Evolutionary conservation across 1,139 yeast genomes (phyloP), one percentile per base, ranked within the genome.

Genomic region (Pneumocystis murina): DNA sequence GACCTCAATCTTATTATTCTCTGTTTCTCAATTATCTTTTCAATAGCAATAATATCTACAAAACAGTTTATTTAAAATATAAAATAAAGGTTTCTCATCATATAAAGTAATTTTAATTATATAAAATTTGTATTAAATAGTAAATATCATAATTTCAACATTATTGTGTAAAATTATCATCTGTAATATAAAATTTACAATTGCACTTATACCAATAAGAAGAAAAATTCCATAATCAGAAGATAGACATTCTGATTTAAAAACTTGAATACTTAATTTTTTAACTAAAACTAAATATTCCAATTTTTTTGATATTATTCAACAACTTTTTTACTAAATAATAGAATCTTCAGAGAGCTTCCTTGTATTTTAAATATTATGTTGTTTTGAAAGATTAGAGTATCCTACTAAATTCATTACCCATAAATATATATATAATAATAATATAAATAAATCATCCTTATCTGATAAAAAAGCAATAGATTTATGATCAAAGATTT

Each of bases 81-180:
- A 94, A n/a, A 96, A 95, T 63, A 92, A 79, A 10, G 95, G 87
- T 43, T 84, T 82, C 17, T 96, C 84, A 71, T 87, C 83, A 71
- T 86, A 86, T 70, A 92, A 79, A 2, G 96, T 86, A 71, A 94
- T 80, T 5, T 96, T 80, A 20, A 98, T 97, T 6, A 97, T 89
- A 76, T 92, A 92, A 67, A 94, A 80, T 4, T 98, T 98, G 73
- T 94, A 92, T 76, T 92, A 98, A 16, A 98, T 98, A 69, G 92
- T 91, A 48, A 98, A 98, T 68, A 92, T 90, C 75, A 92, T 77
- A 68, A 90, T 90, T 35, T 97, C 97, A 4, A 91, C 80, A 64
- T 82, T 75, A 35, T 80, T 80, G 63, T 87, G 87, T 57, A 80
- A 75, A 2, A 94, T 80, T 40, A 92, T 76, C 57, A 91, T 79